Conservation (phyloP, 2,329 filamentous ascomycete genomes). For the Coleophoma cylindrospora region DNA sequence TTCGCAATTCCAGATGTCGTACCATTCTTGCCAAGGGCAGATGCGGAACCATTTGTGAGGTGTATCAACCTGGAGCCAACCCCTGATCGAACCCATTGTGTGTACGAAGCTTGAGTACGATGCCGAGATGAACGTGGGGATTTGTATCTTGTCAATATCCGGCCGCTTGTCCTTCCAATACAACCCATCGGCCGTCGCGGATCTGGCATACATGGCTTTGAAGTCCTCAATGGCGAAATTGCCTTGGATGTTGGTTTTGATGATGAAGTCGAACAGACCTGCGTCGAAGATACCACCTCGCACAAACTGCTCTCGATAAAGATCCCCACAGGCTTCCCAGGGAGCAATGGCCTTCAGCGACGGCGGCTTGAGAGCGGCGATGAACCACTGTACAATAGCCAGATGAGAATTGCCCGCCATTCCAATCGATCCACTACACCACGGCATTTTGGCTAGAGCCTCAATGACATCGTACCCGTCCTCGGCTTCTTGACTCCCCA, state of each 20-base stretch:
- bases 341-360: constrained; percentile 1
- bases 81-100: constrained; percentile 4
- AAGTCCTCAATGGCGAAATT: constrained; percentile 5
- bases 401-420: constrained; percentile 17
- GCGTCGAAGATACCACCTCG: constrained; percentile 2
- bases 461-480: constrained; percentile 19
- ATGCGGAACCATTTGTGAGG: constrained; percentile 10
- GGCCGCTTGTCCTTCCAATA: constrained; percentile 12
- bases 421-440: constrained; percentile 14
- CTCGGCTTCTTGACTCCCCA: constrained; percentile 10
- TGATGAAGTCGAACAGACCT: constrained; percentile 1
- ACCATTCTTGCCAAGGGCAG: constrained; percentile 36
- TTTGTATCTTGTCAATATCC: constrained; percentile 5
- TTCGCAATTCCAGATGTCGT: constrained; percentile 31
- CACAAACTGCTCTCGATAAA: constrained; percentile 1
- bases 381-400: constrained; percentile 13
- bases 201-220: constrained; percentile 3
- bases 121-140: constrained; percentile 8
- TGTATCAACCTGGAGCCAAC: constrained; percentile 1
- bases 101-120: constrained; percentile 6
- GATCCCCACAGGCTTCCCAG: constrained; percentile 2
- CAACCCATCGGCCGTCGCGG: constrained; percentile 2
- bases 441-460: constrained; percentile 8
- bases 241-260: not conserved
- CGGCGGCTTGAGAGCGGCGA: constrained; percentile 5